Evolutionary conservation across 495 filamentous ascomycete species (phyloP), one percentile per base, ranked within the genome.

Genomic region (Tuber aestivum): DNA sequence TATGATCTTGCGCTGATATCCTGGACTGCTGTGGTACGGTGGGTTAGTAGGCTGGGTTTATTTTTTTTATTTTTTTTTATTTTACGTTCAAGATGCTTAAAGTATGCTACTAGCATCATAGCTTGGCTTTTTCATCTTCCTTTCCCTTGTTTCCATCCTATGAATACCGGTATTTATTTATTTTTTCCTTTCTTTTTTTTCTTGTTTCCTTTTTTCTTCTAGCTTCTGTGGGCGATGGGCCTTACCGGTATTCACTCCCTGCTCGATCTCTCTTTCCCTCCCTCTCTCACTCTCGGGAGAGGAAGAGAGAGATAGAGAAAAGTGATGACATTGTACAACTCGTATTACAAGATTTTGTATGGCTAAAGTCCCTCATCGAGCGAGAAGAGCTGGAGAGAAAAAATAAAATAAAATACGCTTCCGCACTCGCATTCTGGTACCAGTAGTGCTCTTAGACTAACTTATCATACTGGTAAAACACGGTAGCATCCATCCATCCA

Each of bases 341-440:
- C 27, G 32, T 65, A 65, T 27, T 27, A 35, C 27, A 65, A 65
- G 32, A 65, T 27, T 35, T 65, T 7, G 56, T 65, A 65, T 65
- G 56, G 56, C 56, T 65, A 65, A 65, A 65, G 27, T 65, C 56
- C 56, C 56, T 65, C 56, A 65, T 65, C 27, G 56, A 65, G 56
- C 14, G 16, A 35, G 27, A 32, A 35, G 56, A 65, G 56, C 56
- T 65, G 56, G 27, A n/a, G 50, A 20, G 16, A 6, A 35, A 65
- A 35, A 27, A 14, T 20, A 27, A 65, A 65, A 65, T 16, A 35
- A 35, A 65, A 65, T 35, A 65, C 27, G 3, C 27, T 65, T 65
- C 32, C 32, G 27, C 56, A 35, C 35, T 35, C 56, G 38, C 14
- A 16, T 16, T 45, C 16, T 35, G 12, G 27, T 35, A 27, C 56